phyloP scores from a whole-genome alignment of 306 rosid species.

The Fagus sylvatica region DNA sequence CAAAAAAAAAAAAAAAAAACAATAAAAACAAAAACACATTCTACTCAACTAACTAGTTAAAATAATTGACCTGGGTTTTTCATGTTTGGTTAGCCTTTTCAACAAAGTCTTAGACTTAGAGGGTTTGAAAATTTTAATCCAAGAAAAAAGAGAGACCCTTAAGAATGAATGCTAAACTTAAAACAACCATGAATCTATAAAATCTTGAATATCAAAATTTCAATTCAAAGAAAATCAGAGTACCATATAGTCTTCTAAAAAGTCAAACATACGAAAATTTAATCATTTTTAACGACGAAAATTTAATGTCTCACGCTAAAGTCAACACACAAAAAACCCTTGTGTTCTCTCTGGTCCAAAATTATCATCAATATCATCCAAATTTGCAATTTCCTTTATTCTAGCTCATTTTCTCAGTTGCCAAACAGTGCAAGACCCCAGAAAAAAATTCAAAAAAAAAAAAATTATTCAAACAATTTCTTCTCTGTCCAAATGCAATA shows the following conservation, averaged over 20 bases:
- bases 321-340: neutral
- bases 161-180: neutral
- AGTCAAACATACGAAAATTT: neutral
- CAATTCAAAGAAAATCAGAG: neutral
- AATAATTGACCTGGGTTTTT: neutral
- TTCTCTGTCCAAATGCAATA: neutral
- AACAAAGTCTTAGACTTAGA: neutral
- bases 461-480: neutral
- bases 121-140: neutral
- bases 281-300: neutral
- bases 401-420: slow-evolving; percentile 1
- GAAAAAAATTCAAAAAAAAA: neutral
- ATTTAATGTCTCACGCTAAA: neutral
- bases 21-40: neutral
- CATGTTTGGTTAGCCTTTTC: neutral
- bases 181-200: neutral
- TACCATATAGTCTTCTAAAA: neutral
- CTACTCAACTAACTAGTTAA: neutral
- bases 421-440: neutral
- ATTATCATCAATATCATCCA: neutral
- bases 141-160: neutral
- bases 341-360: neutral
- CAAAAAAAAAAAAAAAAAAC: neutral
- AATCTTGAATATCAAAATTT: neutral
- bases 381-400: neutral